Base-by-base conservation (phyloP, 306 rosid species). In the Sphenostylis stenocarpa region DNA sequence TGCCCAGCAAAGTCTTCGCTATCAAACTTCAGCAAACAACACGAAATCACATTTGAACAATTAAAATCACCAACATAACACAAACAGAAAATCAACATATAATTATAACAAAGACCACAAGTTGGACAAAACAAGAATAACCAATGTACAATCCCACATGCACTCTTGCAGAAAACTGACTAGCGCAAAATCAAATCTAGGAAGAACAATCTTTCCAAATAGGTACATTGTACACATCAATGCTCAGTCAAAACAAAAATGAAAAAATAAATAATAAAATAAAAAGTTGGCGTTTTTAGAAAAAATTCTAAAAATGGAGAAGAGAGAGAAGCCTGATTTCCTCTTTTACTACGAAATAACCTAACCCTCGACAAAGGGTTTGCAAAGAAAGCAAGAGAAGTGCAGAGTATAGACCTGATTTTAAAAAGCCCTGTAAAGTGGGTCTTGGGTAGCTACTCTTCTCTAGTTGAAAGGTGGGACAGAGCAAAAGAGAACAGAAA, bases 41-140 rank as follows among this genome's bases (percentile, higher is more conserved):
- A 53, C 2, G 56, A 70, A 76, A 79, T 81, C 77, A 71, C 73
- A 81, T 65, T 76, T 64, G 26, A 75, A 33, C 53, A 63, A 47
- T 62, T 63, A n/a, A 71, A 51, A 36, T 61, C 9, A 19, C 49
- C 57, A 34, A 36, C 21, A 77, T 3, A 23, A 48, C 23, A 67
- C 16, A 52, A 71, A 28, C 36, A 41, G 36, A 38, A 58, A 60
- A 38, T 5, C 23, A 47, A 49, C 14, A 43, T 38, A 67, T 20
- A 26, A 38, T 2, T 38, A 41, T n/a, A 67, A 68, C 26, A 28
- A 19, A 53, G 5, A 53, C 34, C 44, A 4, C 10, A 8, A 11
- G 53, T 17, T 13, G 43, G 29, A 13, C 5, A 20, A 65, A 65
- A 17, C 53, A 51, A 23, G 13, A 51, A 76, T 13, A 41, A 41